Conservation (phyloP, 2,329 filamentous ascomycete genomes). For the Podosphaera xanthii region DNA sequence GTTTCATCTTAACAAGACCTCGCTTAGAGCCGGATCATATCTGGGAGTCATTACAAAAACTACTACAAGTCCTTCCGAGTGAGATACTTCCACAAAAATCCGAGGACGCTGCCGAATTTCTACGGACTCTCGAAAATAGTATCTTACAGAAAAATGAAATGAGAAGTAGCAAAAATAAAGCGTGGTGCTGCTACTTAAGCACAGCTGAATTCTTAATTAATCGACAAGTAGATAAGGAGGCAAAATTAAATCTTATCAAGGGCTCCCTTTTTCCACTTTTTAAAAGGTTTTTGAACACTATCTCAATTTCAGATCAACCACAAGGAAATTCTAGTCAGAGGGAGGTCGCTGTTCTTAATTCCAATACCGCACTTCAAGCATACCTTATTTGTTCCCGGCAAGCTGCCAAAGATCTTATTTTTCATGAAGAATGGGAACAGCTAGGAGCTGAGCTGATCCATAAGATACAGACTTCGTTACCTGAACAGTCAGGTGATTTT, state of each 20-base stretch:
- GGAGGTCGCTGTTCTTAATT: slow-evolving; percentile 24
- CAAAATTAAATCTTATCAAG: slow-evolving; percentile 20
- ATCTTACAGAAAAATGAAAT: slow-evolving; percentile 55
- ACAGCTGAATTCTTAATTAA: slow-evolving; percentile 30
- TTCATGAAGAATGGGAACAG: slow-evolving; percentile 36
- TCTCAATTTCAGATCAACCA: slow-evolving; percentile 5
- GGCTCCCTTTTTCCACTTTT: slow-evolving; percentile 31
- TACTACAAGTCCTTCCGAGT: slow-evolving; percentile 34
- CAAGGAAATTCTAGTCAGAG: slow-evolving; percentile 9
- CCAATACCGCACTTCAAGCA: neutral
- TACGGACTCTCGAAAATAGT: slow-evolving; percentile 46
- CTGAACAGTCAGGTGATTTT: slow-evolving; percentile 62
- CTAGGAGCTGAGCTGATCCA: slow-evolving; percentile 39
- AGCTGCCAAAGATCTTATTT: slow-evolving; percentile 14
- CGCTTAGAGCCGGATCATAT: slow-evolving; percentile 50
- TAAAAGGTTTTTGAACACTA: slow-evolving; percentile 25
- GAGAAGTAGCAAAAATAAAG: slow-evolving; percentile 38
- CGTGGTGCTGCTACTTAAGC: slow-evolving; percentile 56
- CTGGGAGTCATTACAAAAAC: slow-evolving; percentile 43
- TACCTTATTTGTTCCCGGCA: neutral
- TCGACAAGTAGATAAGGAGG: slow-evolving; percentile 22
- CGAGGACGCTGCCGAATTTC: slow-evolving; percentile 34
- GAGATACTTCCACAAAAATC: slow-evolving; percentile 29
- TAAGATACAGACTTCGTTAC: slow-evolving; percentile 49
- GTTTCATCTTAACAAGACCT: slow-evolving; percentile 64